Evolutionary conservation across 1,284 basidiomycete genomes (phyloP).

Genomic region (Tausonia pullulans): DNA sequence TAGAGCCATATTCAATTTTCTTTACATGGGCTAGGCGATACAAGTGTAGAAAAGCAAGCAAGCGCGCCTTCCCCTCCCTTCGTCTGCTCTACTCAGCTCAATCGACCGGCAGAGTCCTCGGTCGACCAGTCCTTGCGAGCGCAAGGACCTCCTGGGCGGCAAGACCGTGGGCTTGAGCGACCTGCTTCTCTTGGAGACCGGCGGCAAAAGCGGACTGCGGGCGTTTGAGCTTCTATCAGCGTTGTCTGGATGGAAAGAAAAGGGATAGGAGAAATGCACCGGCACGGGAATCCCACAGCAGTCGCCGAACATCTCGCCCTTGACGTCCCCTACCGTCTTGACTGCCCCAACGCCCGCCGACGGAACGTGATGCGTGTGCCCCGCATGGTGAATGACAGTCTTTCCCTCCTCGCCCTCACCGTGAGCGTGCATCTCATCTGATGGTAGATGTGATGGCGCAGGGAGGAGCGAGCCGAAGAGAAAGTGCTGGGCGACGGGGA

Average conservation of each 20-base stretch:
- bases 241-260: too few species aligned
- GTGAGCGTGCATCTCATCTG: constrained; percentile 30
- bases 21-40: too few species aligned
- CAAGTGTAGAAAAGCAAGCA: too few species aligned
- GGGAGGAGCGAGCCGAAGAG: constrained; percentile 77
- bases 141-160: constrained; percentile 39
- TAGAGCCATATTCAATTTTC: too few species aligned
- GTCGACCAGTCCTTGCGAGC: constrained; percentile 46
- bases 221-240: neutral
- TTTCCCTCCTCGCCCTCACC: constrained; percentile 37
- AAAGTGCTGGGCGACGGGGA: constrained; percentile 95
- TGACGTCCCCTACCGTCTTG: constrained; percentile 39
- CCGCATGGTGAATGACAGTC: constrained; percentile 44
- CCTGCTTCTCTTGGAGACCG: constrained; percentile 1
- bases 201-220: constrained; percentile 14
- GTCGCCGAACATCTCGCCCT: constrained; percentile 69
- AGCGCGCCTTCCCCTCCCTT: too few species aligned
- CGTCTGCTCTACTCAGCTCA: too few species aligned
- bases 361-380: constrained; percentile 27
- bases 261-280: neutral
- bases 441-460: constrained; percentile 39
- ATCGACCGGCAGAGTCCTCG: too few species aligned
- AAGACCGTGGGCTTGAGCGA: constrained; percentile 28
- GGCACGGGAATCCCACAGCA: constrained; percentile 71
- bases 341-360: neutral